phyloP scores from a whole-genome alignment of 176 grass and related monocot species.

The Aegilops bicornis region DNA sequence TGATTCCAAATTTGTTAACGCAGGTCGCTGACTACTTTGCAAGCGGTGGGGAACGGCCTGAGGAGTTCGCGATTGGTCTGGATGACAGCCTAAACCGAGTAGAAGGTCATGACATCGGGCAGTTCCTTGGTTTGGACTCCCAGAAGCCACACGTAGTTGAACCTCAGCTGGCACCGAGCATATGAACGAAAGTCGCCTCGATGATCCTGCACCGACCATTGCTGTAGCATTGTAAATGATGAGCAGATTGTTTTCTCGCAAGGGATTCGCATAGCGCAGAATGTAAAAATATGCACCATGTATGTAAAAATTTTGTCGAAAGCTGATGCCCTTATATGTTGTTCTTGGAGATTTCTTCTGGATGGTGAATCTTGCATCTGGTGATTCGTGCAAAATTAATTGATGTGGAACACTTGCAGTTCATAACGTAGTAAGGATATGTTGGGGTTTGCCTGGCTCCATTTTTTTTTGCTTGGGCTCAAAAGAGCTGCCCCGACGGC shows the following conservation, averaged over 20 bases:
- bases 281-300: slow-evolving; percentile 12
- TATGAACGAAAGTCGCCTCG: not conserved
- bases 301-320: slow-evolving; percentile 19
- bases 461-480: too few species aligned
- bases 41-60: slow-evolving; percentile 20
- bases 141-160: slow-evolving; percentile 41
- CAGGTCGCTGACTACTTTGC: slow-evolving; percentile 79
- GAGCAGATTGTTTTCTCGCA: not conserved
- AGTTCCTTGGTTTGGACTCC: slow-evolving; percentile 63
- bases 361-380: not conserved
- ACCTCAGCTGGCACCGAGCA: slow-evolving; percentile 34
- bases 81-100: slow-evolving; percentile 51
- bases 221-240: slow-evolving; percentile 44
- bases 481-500: too few species aligned
- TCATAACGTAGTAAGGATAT: too few species aligned
- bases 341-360: not conserved
- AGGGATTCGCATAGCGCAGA: not conserved
- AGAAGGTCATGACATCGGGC: slow-evolving; percentile 83
- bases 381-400: too few species aligned
- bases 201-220: slow-evolving; percentile 13
- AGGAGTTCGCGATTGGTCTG: slow-evolving; percentile 72
- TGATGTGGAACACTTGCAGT: too few species aligned
- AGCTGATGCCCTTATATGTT: not conserved
- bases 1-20: slow-evolving; percentile 1
- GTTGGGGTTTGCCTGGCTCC: too few species aligned